phyloP scores from a whole-genome alignment of 768 basidiomycete species.

The Termitomyces sp. region DNA sequence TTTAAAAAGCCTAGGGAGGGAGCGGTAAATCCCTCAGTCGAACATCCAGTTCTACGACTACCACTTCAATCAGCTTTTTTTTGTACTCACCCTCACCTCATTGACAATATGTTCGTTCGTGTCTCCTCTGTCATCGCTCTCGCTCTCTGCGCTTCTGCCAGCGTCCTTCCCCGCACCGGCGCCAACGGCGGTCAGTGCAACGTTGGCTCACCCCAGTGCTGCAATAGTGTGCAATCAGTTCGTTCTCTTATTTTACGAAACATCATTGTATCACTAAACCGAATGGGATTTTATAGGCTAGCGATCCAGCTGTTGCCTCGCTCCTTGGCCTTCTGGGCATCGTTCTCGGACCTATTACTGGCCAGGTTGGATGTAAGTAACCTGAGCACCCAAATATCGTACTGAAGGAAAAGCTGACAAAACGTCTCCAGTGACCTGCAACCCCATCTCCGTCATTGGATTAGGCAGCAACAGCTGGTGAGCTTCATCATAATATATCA shows the following conservation, averaged over 20 bases:
- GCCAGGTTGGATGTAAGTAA: constrained; percentile 10
- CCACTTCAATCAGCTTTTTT: background rate
- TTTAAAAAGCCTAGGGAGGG: background rate
- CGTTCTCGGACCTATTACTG: constrained; percentile 1
- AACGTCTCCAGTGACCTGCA: constrained; percentile 8
- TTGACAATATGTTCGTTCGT: constrained; percentile 8
- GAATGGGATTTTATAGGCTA: background rate
- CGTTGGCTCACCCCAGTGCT: constrained; percentile 14
- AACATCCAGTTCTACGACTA: constrained; percentile 1
- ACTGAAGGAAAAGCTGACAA: background rate
- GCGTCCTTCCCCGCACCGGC: constrained; percentile 5
- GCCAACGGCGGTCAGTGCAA: constrained; percentile 11
- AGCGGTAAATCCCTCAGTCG: background rate
- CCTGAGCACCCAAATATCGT: background rate
- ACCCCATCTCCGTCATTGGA: constrained; percentile 7
- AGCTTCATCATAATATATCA: background rate
- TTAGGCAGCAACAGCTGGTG: constrained; percentile 11
- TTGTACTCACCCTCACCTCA: background rate
- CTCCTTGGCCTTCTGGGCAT: constrained; percentile 7
- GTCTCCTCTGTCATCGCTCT: constrained; percentile 5
- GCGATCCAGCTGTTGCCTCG: background rate
- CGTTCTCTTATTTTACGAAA: background rate
- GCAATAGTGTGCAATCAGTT: constrained; percentile 9
- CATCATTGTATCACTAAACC: background rate
- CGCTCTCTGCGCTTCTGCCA: constrained; percentile 8